phyloP scores from a whole-genome alignment of 208 protist species.

The Blastocrithidia nonstop region DNA sequence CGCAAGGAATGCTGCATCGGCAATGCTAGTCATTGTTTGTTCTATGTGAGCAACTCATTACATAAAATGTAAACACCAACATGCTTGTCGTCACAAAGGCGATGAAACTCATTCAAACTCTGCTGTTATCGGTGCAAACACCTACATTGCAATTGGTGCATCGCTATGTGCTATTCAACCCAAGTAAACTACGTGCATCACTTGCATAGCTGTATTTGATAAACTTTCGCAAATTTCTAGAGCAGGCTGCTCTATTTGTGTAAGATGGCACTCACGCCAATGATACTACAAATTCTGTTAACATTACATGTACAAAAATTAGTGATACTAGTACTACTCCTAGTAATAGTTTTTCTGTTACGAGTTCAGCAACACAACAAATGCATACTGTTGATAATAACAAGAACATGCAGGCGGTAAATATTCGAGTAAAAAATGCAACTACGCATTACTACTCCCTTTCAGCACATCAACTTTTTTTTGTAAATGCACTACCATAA shows the following conservation, averaged over 20 bases:
- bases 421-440: neutral
- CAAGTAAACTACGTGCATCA: slow-evolving; percentile 54
- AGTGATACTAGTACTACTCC: too few relatives aligned
- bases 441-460: slow-evolving; percentile 5
- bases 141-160: slow-evolving; percentile 28
- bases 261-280: neutral
- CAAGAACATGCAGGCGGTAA: neutral
- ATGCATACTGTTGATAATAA: neutral
- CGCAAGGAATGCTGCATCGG: slow-evolving; percentile 46
- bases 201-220: slow-evolving; percentile 47
- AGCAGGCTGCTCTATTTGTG: slow-evolving; percentile 38
- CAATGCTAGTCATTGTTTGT: slow-evolving; percentile 21
- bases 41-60: slow-evolving; percentile 52
- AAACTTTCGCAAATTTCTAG: slow-evolving; percentile 71
- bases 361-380: neutral
- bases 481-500: slow-evolving; percentile 22
- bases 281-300: neutral
- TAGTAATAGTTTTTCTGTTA: slow-evolving; percentile 18
- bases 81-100: slow-evolving; percentile 44
- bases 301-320: slow-evolving; percentile 8
- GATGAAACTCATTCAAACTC: slow-evolving; percentile 49
- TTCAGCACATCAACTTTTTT: slow-evolving; percentile 23
- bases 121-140: slow-evolving; percentile 37
- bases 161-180: slow-evolving; percentile 38
- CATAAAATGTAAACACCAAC: slow-evolving; percentile 45